A percentile compares a stretch with the other conserved stretches of the same genome.
These are phyloP conservation scores for Exobasidium cylindrosporum DNA, from an alignment of 1,284 basidiomycete genomes.

Conservation along the genomic window DNA sequence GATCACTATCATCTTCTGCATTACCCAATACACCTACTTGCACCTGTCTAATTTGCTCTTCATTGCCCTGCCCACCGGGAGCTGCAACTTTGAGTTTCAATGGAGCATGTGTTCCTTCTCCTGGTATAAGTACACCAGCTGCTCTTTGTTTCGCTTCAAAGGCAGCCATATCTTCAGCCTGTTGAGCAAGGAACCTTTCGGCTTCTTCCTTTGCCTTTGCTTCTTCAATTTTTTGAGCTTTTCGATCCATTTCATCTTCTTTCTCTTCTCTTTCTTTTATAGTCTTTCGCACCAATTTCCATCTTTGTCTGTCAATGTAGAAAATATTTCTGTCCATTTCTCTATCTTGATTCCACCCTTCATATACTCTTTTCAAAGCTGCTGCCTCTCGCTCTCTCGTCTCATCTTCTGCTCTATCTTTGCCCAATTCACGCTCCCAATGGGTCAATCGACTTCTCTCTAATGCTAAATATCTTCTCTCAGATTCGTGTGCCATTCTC, in stretches of 20 bases:
- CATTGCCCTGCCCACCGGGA: background rate
- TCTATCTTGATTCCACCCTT: constrained; percentile 23
- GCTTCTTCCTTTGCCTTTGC: constrained; percentile 32
- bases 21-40: constrained; percentile 29
- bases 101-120: constrained; percentile 29
- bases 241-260: constrained; percentile 34
- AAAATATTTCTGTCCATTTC: constrained; percentile 31
- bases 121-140: constrained; percentile 39
- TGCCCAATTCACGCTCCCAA: constrained; percentile 30
- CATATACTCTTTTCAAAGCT: constrained; percentile 18
- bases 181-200: constrained; percentile 43
- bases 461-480: background rate
- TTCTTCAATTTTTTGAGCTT: constrained; percentile 26
- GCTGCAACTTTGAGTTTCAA: constrained; percentile 36
- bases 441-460: constrained; percentile 23
- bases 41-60: background rate
- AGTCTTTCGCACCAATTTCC: constrained; percentile 33
- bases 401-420: constrained; percentile 25
- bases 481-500: background rate
- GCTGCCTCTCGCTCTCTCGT: constrained; percentile 20
- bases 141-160: constrained; percentile 37
- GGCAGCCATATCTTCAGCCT: constrained; percentile 45
- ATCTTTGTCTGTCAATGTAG: constrained; percentile 40
- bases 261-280: constrained; percentile 31
- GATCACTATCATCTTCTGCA: constrained; percentile 36